Percentiles rank a stretch among this genome's conserved stretches.
Conservation (phyloP, 2,329 filamentous ascomycete genomes). For the Alternaria conjuncta region DNA sequence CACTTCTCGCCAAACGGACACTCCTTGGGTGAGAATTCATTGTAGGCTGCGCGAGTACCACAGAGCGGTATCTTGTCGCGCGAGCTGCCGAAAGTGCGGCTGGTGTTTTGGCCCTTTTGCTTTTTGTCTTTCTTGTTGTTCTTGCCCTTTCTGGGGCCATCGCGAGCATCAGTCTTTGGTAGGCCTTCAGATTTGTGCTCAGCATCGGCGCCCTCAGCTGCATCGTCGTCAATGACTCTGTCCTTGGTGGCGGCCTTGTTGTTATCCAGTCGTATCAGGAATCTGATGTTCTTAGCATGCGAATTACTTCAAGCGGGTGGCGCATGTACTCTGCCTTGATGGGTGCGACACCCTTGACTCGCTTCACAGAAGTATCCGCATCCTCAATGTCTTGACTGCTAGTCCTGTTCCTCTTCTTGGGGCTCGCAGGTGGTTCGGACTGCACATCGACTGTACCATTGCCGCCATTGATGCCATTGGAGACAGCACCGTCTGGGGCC, state of each 20-base stretch:
- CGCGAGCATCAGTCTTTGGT: constrained; percentile 44
- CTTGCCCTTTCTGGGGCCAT: constrained; percentile 53
- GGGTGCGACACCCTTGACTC: constrained; percentile 65
- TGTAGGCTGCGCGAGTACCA: constrained; percentile 70
- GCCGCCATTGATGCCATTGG: constrained; percentile 27
- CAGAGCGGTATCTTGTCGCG: constrained; percentile 80
- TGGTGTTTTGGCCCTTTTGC: constrained; percentile 79
- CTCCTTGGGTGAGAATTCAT: constrained; percentile 79
- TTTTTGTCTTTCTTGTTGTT: constrained; percentile 67
- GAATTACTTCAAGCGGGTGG: constrained; percentile 1
- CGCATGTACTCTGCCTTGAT: constrained; percentile 73
- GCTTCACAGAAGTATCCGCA: constrained; percentile 34
- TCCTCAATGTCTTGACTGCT: constrained; percentile 43
- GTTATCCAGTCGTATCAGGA: constrained; percentile 38
- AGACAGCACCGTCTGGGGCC: constrained; percentile 18
- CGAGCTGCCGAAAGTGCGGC: constrained; percentile 79
- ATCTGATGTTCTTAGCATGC: constrained; percentile 39
- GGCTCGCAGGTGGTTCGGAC: constrained; percentile 39
- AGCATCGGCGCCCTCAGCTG: constrained; percentile 62
- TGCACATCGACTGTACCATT: constrained; percentile 30
- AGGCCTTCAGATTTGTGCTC: constrained; percentile 40
- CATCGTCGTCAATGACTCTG: constrained; percentile 59
- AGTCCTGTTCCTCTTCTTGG: constrained; percentile 40
- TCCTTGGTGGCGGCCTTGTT: constrained; percentile 32
- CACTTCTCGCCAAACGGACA: constrained; percentile 84